A percentile compares a stretch with the other conserved stretches of the same genome.
phyloP scores from a whole-genome alignment of 1,284 basidiomycete genomes.

The Phylloporus gajari region DNA sequence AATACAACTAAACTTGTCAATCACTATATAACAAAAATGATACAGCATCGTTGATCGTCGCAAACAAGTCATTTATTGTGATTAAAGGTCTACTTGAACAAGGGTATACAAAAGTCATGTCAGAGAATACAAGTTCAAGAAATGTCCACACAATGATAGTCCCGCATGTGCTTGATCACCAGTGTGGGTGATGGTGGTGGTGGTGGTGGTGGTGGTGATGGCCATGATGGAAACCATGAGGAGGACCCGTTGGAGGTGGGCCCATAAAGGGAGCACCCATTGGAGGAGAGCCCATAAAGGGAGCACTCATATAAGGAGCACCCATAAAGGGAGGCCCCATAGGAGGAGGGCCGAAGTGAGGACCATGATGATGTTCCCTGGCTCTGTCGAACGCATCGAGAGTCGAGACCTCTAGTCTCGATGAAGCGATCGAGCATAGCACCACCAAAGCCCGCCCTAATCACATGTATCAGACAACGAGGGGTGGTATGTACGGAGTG shows the following conservation, averaged over 20 bases:
- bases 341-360: no score
- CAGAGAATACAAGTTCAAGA: background rate
- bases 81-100: background rate
- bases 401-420: constrained; percentile 67
- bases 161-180: background rate
- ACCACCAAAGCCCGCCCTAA: constrained; percentile 49
- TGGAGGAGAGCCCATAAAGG: no score
- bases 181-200: background rate
- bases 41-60: no score
- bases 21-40: no score
- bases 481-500: background rate
- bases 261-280: no score
- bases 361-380: background rate
- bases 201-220: constrained; percentile 34
- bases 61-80: no score
- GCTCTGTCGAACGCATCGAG: constrained; percentile 51
- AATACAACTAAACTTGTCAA: no score
- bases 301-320: no score
- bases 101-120: background rate
- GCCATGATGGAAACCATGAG: background rate
- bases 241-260: no score
- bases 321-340: no score
- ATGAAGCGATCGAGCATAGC: constrained; percentile 56
- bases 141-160: background rate
- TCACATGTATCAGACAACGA: background rate